Conservation (phyloP, 805 yeast genomes). For the Monosporozyma servazzii region DNA sequence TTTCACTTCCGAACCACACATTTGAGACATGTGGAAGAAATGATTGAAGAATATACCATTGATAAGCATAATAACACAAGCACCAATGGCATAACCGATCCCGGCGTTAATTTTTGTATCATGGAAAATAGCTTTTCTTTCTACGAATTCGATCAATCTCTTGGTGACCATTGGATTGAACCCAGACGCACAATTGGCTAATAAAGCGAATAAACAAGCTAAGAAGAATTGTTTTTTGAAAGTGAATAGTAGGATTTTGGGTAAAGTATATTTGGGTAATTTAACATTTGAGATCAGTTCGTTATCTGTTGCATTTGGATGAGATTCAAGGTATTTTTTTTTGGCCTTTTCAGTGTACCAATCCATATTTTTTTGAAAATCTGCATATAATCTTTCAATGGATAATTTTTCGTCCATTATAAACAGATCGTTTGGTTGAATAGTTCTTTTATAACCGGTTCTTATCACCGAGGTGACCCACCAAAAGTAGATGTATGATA, state of each 20-base stretch:
- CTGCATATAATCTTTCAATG: conserved; percentile 34
- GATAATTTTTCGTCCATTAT: conserved; percentile 35
- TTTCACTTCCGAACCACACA: conserved; percentile 62
- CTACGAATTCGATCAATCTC: conserved; percentile 57
- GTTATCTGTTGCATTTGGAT: conserved; percentile 32
- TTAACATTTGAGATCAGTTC: conserved; percentile 30
- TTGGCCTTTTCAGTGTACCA: conserved; percentile 29
- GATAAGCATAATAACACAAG: conserved; percentile 44
- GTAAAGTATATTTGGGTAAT: conserved; percentile 28
- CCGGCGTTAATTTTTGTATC: conserved; percentile 45
- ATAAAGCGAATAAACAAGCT: conserved; percentile 37
- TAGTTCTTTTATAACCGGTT: conserved; percentile 64
- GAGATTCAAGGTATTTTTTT: conserved; percentile 21
- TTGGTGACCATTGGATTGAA: conserved; percentile 60
- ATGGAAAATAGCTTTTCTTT: conserved; percentile 37
- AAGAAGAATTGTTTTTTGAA: conserved; percentile 40
- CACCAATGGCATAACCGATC: conserved; percentile 68
- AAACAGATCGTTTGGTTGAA: conserved; percentile 55
- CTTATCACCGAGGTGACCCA: conserved; percentile 59
- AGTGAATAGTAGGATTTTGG: conserved; percentile 40
- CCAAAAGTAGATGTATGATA: conserved; percentile 46
- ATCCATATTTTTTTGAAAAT: conserved; percentile 31
- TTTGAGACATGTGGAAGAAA: conserved; percentile 51
- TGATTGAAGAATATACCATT: conserved; percentile 48
- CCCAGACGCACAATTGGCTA: conserved; percentile 41